Evolutionary conservation across 2,329 filamentous ascomycete species (phyloP).

Genomic region (Fusarium clavum): DNA sequence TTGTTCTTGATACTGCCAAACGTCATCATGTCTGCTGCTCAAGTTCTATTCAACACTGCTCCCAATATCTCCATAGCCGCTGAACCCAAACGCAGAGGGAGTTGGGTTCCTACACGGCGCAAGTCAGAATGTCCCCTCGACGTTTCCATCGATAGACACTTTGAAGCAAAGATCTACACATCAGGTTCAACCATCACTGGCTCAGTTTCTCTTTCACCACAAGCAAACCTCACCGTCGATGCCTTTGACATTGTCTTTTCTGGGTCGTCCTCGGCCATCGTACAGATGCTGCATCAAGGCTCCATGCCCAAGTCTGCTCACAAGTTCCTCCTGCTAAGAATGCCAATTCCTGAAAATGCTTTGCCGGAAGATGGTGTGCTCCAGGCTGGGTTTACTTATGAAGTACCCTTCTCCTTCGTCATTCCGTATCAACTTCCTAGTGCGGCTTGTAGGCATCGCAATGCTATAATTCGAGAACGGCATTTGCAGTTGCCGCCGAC

Average conservation of each 20-base stretch:
- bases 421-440: slow-evolving; percentile 36
- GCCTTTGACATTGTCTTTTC: slow-evolving; percentile 25
- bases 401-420: slow-evolving; percentile 35
- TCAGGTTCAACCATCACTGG: slow-evolving; percentile 34
- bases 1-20: not conserved
- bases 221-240: slow-evolving; percentile 23
- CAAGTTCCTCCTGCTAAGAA: slow-evolving; percentile 29
- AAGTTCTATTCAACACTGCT: slow-evolving; percentile 14
- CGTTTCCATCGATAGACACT: slow-evolving; percentile 35
- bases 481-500: slow-evolving; percentile 37
- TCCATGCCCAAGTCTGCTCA: slow-evolving; percentile 23
- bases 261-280: slow-evolving; percentile 1
- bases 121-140: slow-evolving; percentile 26
- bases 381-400: slow-evolving; percentile 15
- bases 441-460: slow-evolving; percentile 26
- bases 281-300: slow-evolving; percentile 32
- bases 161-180: slow-evolving; percentile 36
- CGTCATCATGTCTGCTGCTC: slow-evolving; percentile 9
- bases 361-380: slow-evolving; percentile 14
- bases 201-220: slow-evolving; percentile 7
- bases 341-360: slow-evolving; percentile 22
- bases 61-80: not conserved
- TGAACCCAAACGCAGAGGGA: slow-evolving; percentile 24
- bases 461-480: slow-evolving; percentile 7
- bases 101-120: slow-evolving; percentile 22